Evolutionary conservation across 2,329 filamentous ascomycete species (phyloP), one percentile per base, ranked within the genome.

Genomic region (Trichothecium roseum): DNA sequence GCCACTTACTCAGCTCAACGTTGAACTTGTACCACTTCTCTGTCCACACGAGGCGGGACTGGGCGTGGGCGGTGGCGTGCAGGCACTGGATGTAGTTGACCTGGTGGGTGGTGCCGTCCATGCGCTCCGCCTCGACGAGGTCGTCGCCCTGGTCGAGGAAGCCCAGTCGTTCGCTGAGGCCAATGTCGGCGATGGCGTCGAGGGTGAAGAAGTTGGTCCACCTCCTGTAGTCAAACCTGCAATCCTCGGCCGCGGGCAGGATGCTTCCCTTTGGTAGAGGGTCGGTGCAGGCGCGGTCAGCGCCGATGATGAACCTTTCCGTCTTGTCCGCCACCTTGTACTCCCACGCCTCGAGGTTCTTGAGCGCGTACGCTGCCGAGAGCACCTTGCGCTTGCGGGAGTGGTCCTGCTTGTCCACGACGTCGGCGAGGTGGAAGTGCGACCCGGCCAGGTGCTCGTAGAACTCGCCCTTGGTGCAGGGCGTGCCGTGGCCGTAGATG

Each of bases 401-500:
- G 13, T 33, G 31, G 3, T 33, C 31, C 10, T n/a, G 15, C 7
- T 20, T 18, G 18, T 20, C 31, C 4, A 33, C 31, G 5, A 33
- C 31, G 5, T 33, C 31, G 3, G 20, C n/a, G 3, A 33, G 31
- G 8, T 20, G 9, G 6, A 12, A 10, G 18, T 33, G 31, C 8
- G 31, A 13, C 8, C 15, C 31, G 13, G 17, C 31, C 2, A 20
- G 15, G 18, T n/a, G 17, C 7, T 8, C 20, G 10, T 37, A 30
- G 3, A 18, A 34, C 12, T 14, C 14, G 17, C 30, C 27, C 17
- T 37, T 37, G 15, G 12, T 17, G 31, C 36, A 37, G 8, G 28
- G 14, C 8, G 36, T 34, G 5, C 20, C 22, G 28, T 29, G 32
- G 4, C 64, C 64, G 37, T 68, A 68, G 32, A 68, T 68, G 24